Percentiles rank a stretch among this genome's conserved stretches.
These are phyloP conservation scores for Lactifluus volemus DNA, from an alignment of 768 basidiomycete genomes.

Conservation along the genomic window DNA sequence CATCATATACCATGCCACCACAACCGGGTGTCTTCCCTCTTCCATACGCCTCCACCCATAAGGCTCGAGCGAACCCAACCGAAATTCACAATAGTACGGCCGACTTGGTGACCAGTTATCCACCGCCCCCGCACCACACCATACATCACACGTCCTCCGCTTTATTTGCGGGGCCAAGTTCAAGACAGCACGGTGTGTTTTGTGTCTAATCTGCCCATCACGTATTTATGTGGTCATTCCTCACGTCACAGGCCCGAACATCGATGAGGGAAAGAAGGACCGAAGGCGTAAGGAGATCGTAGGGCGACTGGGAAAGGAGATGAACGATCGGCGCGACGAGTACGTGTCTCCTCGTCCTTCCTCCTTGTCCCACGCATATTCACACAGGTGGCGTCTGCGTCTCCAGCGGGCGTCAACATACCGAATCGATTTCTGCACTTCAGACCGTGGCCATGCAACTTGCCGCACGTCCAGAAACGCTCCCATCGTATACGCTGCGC, in stretches of 20 bases:
- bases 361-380: conserved; percentile 7
- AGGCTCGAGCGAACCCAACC: conserved; percentile 27
- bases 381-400: conserved; percentile 5
- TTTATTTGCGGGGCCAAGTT: conserved; percentile 25
- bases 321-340: conserved; percentile 71
- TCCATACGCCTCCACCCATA: conserved; percentile 43
- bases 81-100: conserved; percentile 24
- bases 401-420: conserved; percentile 48
- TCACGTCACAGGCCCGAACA: conserved; percentile 15
- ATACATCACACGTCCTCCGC: conserved; percentile 37
- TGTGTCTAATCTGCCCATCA: not conserved
- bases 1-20: conserved; percentile 43
- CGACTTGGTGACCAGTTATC: conserved; percentile 27
- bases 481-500: conserved; percentile 58
- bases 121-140: conserved; percentile 35
- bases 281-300: conserved; percentile 60
- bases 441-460: conserved; percentile 52
- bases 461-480: conserved; percentile 57
- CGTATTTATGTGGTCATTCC: not conserved
- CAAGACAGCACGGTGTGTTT: conserved; percentile 8
- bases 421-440: conserved; percentile 55
- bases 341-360: conserved; percentile 28
- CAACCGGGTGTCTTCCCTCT: conserved; percentile 62
- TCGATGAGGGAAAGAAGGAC: conserved; percentile 48
- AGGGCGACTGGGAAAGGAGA: conserved; percentile 65